These are phyloP conservation scores for Spencermartinsiella ligniputridi DNA, from an alignment of 1,139 yeast species.

Conservation along the genomic window DNA sequence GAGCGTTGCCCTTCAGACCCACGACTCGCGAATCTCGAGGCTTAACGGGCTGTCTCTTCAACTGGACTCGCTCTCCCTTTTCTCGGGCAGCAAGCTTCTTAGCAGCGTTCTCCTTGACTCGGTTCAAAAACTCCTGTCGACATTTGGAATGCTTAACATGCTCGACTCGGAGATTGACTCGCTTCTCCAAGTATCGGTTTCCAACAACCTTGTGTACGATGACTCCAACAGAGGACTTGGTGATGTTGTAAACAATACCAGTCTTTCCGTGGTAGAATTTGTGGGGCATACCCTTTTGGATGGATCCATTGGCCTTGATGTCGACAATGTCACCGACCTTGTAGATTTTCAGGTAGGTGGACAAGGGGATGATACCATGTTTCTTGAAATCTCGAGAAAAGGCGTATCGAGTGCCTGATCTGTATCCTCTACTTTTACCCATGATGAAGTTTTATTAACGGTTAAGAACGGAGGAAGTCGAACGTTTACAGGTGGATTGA, in stretches of 20 bases:
- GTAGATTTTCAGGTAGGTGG: constrained; percentile 96
- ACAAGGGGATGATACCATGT: constrained; percentile 92
- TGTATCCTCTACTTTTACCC: constrained; percentile 98
- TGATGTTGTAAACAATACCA: constrained; percentile 97
- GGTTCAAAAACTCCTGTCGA: constrained; percentile 97
- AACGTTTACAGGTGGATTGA: constrained; percentile 46
- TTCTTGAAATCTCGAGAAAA: constrained; percentile 99
- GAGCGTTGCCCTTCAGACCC: constrained; percentile 69
- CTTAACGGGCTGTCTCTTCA: constrained; percentile 97
- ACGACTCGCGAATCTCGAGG: constrained; percentile 93
- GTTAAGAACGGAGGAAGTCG: no score
- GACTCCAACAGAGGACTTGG: constrained; percentile 98
- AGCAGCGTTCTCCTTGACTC: constrained; percentile 96
- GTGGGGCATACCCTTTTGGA: constrained; percentile 99
- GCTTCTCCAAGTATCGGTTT: constrained; percentile 98
- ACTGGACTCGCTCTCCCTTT: constrained; percentile 82
- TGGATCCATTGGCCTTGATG: constrained; percentile 97
- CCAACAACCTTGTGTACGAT: constrained; percentile 98
- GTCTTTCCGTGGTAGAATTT: constrained; percentile 99
- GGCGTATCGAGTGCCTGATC: constrained; percentile 99
- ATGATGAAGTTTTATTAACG: no score
- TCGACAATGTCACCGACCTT: constrained; percentile 99
- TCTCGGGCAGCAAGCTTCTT: constrained; percentile 93
- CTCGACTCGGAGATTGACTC: constrained; percentile 97
- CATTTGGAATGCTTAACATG: constrained; percentile 99